Evolutionary conservation across 106 monocot genomes (phyloP).

Genomic region (Chionographis japonica): DNA sequence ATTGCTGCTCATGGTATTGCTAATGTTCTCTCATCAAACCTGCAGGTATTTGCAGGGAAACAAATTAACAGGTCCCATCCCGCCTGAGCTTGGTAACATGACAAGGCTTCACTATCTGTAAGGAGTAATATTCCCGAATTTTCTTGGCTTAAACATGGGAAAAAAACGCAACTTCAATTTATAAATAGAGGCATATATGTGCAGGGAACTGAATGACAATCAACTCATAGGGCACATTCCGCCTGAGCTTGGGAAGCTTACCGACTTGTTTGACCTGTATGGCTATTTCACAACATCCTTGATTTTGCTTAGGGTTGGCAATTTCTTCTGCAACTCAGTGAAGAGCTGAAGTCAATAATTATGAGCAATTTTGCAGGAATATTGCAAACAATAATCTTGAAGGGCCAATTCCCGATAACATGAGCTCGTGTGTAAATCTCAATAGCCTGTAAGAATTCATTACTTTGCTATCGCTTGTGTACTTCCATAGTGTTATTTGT

Average conservation of each 20-base stretch:
- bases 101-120: conserved; percentile 85
- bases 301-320: too few relatives aligned
- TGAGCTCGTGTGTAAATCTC: conserved; percentile 86
- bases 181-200: background rate
- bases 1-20: too few relatives aligned
- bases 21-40: background rate
- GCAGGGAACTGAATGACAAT: conserved; percentile 93
- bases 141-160: background rate
- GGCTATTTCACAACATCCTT: conserved; percentile 1
- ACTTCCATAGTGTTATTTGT: background rate
- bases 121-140: background rate
- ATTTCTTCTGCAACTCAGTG: too few relatives aligned
- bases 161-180: background rate
- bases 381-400: conserved; percentile 88
- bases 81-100: conserved; percentile 96
- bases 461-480: background rate
- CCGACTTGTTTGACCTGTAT: conserved; percentile 68
- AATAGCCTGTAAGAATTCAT: conserved; percentile 70
- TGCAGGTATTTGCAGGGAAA: conserved; percentile 88
- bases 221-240: conserved; percentile 60
- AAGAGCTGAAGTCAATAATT: background rate
- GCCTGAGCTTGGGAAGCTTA: conserved; percentile 65
- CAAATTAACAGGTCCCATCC: conserved; percentile 70
- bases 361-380: conserved; percentile 44
- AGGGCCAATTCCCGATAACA: conserved; percentile 82